Evolutionary conservation across 2,329 filamentous ascomycete species (phyloP), one percentile per base, ranked within the genome.

Genomic region (Xylariaceae sp.): DNA sequence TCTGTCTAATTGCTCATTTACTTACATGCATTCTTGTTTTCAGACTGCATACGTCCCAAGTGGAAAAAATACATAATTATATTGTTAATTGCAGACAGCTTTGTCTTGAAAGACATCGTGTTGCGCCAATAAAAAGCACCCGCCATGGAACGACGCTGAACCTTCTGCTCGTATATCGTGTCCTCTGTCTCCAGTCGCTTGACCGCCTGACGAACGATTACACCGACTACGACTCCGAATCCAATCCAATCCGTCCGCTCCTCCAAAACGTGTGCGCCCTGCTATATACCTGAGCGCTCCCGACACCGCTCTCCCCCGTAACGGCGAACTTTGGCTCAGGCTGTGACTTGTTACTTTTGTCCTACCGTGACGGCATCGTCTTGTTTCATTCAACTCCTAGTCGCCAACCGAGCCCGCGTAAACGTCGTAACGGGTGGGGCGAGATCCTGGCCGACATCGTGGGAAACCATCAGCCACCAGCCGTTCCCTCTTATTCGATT

Each of bases 111-210:
- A 11, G 6, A 24, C 21, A 24, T 24, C 21, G 30, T 34, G 24
- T 32, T 31, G 39, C 42, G 42, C 38, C 39, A 16, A 11, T 24
- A 33, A 14, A n/a, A 31, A 19, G 36, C 17, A n/a, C 36, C 36
- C 38, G 39, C 36, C 36, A 47, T 47, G 44, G 38, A 32, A 44
- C 36, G 44, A 42, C 38, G 38, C 41, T 45, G 38, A 45, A 21
- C 38, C 31, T 36, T 36, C 31, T 15, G 21, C 21, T 24, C 21
- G 21, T 24, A 24, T 24, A 6, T 24, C 11, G 11, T 24, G 21
- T 5, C 15, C 12, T 15, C n/a, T 31, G 34, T 14, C 34, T 23
- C 17, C 32, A 19, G 36, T 16, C 17, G 12, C 19, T 35, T 9
- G 38, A 17, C 38, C 23, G 33, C 21, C 29, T 18, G 38, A 23